Conservation (phyloP, 2,329 filamentous ascomycete species). For the Hypoxylon sp. region DNA sequence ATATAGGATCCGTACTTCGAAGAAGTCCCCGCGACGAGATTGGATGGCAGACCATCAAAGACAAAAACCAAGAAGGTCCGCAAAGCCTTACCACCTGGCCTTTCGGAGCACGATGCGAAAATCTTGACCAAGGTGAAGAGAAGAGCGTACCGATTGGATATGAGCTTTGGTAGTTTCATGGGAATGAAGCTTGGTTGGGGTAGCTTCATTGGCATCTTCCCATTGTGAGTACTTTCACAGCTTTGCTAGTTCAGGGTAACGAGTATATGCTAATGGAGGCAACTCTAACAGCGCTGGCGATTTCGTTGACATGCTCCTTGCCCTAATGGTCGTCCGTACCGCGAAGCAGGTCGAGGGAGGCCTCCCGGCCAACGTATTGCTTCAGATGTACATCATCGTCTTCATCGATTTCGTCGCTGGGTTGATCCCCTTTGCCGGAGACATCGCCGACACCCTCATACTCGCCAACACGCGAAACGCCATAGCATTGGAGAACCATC, state of each 20-base stretch:
- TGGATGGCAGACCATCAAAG: slow-evolving; percentile 74
- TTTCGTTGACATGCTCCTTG: slow-evolving; percentile 78
- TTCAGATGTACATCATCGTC: slow-evolving; percentile 87
- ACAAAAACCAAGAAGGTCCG: slow-evolving; percentile 83
- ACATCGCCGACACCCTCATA: slow-evolving; percentile 79
- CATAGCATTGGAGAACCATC: slow-evolving; percentile 75
- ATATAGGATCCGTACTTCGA: slow-evolving; percentile 91
- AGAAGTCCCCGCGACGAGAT: slow-evolving; percentile 79
- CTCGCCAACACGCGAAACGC: slow-evolving; percentile 85
- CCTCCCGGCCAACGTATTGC: slow-evolving; percentile 72
- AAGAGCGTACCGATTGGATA: slow-evolving; percentile 87
- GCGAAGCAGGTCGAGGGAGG: slow-evolving; percentile 83
- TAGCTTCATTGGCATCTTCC: slow-evolving; percentile 86
- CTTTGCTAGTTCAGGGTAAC: slow-evolving; percentile 13
- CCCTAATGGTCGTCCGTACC: slow-evolving; percentile 79
- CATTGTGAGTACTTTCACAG: slow-evolving; percentile 72
- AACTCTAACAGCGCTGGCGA: slow-evolving; percentile 76
- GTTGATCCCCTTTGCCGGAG: slow-evolving; percentile 82
- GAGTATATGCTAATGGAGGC: slow-evolving; percentile 43
- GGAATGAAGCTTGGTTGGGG: slow-evolving; percentile 92
- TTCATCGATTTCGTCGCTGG: slow-evolving; percentile 80
- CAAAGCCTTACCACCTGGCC: slow-evolving; percentile 85
- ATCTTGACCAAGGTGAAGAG: slow-evolving; percentile 89
- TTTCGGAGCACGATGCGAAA: slow-evolving; percentile 85
- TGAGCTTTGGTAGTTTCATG: slow-evolving; percentile 83